These are phyloP conservation scores for Simplicillium sp. DNA, from an alignment of 2,329 filamentous ascomycete species.

Conservation along the genomic window DNA sequence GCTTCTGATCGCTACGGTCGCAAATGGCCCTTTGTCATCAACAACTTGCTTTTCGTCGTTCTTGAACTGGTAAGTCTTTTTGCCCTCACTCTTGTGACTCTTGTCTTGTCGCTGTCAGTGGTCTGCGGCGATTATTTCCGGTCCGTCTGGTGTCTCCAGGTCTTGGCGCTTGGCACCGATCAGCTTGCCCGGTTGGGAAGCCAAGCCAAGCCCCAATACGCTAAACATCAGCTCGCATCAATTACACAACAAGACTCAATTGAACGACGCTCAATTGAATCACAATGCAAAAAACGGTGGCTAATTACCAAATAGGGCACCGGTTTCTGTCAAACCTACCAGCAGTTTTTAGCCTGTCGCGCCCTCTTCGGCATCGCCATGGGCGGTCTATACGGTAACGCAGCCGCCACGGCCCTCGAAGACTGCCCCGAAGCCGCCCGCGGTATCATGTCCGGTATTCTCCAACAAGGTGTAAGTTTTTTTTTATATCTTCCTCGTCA, in stretches of 20 bases:
- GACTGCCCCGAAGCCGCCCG: slow-evolving; percentile 59
- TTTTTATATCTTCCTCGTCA: not conserved
- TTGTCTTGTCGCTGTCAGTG: no score
- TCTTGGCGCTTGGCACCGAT: no score
- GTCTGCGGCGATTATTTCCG: no score
- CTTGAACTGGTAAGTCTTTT: slow-evolving; percentile 54
- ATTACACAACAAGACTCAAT: no score
- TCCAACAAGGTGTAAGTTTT: slow-evolving; percentile 55
- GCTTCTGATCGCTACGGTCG: slow-evolving; percentile 47
- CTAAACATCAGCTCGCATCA: no score
- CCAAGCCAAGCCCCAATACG: no score
- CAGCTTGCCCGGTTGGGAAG: no score
- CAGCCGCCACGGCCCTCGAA: slow-evolving; percentile 69
- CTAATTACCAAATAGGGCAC: slow-evolving; percentile 35
- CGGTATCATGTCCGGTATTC: slow-evolving; percentile 65
- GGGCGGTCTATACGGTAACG: slow-evolving; percentile 74
- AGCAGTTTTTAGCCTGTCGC: slow-evolving; percentile 64
- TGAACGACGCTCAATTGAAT: no score
- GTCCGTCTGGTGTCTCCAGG: no score
- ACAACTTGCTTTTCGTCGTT: slow-evolving; percentile 63
- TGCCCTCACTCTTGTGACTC: no score
- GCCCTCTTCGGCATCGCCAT: slow-evolving; percentile 73
- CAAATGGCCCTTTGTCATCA: slow-evolving; percentile 67
- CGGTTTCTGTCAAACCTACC: slow-evolving; percentile 58
- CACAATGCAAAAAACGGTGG: no score